Base-by-base conservation (phyloP, 352 stramenopile species). In the Pythium myriotylum region DNA sequence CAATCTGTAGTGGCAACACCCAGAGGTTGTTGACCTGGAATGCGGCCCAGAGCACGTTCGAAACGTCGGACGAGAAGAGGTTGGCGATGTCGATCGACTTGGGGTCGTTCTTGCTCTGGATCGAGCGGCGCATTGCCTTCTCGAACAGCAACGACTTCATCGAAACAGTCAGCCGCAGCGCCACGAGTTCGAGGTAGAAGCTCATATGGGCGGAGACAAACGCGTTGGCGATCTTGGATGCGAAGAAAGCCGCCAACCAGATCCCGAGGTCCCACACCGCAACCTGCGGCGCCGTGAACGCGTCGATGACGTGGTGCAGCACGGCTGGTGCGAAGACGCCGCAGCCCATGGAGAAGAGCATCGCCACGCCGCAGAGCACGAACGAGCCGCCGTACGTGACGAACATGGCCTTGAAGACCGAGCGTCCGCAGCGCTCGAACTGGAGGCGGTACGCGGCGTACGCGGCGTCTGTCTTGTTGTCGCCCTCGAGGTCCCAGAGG, bases 21-120 rank as follows among this genome's bases (percentile, higher is more conserved):
- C 70, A 84, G 0, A 73, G 17, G 43, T 52, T 72, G 65, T 92
- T 89, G 56, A 78, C 47, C 22, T 70, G 58, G 54, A 65, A 67
- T 32, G 77, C 59, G 3, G 73, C 74, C 13, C 51, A 64, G 9
- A 76, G 58, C 22, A 81, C 37, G 22, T 50, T 67, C 29, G 61
- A 42, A 17, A 68, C 60, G 43, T 86, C 74, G 12, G 66, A 68
- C 17, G 67, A 73, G 57, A 68, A 78, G 20, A 81, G 46, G 51
- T 84, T 84, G 42, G 67, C 50, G 20, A 82, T 60, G 17, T 84
- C 76, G n/a, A 70, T 68, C 1, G 33, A 27, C 4, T 59, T 54
- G 5, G 17, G 23, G 51, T 68, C 50, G 14, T 49, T 42, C 14
- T 47, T 43, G 29, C 52, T 62, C 56, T 71, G 26, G n/a, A 52